Evolutionary conservation across 2,329 filamentous ascomycete genomes (phyloP).

Genomic region (Karstenula rhodostoma): DNA sequence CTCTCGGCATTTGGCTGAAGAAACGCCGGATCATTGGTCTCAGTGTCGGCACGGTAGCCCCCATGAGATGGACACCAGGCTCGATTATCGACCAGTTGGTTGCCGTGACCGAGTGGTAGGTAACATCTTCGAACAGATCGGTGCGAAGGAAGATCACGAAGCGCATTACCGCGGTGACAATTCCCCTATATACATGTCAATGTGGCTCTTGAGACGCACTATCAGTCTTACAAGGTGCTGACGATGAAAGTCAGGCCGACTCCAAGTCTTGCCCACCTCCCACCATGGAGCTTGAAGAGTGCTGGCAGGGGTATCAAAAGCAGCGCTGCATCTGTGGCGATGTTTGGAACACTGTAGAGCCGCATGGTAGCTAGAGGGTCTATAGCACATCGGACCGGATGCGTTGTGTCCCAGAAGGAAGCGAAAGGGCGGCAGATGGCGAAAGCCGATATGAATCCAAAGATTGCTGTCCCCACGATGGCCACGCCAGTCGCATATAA

Average conservation of each 20-base stretch:
- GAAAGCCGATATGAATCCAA: conserved; percentile 22
- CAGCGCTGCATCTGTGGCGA: conserved; percentile 48
- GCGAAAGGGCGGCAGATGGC: conserved; percentile 26
- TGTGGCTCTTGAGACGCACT: not conserved
- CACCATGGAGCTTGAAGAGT: conserved; percentile 39
- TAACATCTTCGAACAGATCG: conserved; percentile 26
- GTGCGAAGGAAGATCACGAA: conserved; percentile 25
- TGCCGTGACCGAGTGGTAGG: conserved; percentile 22
- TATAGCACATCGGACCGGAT: conserved; percentile 22
- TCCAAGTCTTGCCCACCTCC: conserved; percentile 23
- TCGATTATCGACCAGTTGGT: conserved; percentile 31
- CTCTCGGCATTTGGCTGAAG: conserved; percentile 9
- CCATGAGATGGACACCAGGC: conserved; percentile 29
- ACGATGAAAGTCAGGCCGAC: conserved; percentile 28
- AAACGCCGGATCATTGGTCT: conserved; percentile 25
- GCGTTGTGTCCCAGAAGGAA: conserved; percentile 21
- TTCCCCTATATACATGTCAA: conserved; percentile 15
- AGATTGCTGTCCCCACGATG: conserved; percentile 23
- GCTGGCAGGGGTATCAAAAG: conserved; percentile 47
- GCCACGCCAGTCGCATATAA: conserved; percentile 22
- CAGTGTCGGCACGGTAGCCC: conserved; percentile 29
- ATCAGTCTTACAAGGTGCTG: conserved; percentile 25
- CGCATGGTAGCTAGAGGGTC: conserved; percentile 22
- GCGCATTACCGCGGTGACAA: conserved; percentile 27
- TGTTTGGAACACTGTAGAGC: conserved; percentile 45